These are phyloP conservation scores for Backusella westeae DNA, from an alignment of 192 early-diverging fungal genomes.

Conservation along the genomic window DNA sequence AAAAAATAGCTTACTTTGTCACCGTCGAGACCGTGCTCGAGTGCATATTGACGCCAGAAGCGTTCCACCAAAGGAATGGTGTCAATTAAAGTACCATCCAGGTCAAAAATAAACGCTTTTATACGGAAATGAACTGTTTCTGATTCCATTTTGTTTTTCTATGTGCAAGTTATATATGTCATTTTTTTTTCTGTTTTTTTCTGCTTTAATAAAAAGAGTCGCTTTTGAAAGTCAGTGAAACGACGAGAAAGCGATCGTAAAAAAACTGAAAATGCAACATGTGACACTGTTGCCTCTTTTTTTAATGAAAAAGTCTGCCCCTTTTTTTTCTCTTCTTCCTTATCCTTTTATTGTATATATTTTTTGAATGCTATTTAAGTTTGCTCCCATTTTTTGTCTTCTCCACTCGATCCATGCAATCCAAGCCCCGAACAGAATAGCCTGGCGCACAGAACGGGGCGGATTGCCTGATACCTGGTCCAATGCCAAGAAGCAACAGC, in stretches of 20 bases:
- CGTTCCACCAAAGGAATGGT: slow-evolving; percentile 48
- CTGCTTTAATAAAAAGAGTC: background rate
- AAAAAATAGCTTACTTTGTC: slow-evolving; percentile 25
- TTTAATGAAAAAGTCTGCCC: background rate
- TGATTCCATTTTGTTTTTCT: background rate
- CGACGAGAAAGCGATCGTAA: background rate
- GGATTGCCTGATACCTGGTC: slow-evolving; percentile 11
- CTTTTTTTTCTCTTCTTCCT: background rate
- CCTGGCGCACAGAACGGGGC: background rate
- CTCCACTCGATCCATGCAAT: background rate
- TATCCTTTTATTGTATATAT: background rate
- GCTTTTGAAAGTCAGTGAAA: background rate
- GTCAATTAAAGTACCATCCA: slow-evolving; percentile 53
- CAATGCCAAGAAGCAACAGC: slow-evolving; percentile 34
- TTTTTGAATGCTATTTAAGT: background rate
- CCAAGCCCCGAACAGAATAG: background rate
- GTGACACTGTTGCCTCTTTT: background rate
- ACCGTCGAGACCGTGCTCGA: slow-evolving; percentile 39
- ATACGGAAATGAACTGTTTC: background rate
- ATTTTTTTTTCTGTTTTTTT: background rate
- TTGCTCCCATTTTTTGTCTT: background rate
- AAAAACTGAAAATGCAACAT: background rate
- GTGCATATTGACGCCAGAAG: slow-evolving; percentile 45
- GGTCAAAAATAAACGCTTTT: slow-evolving; percentile 37
- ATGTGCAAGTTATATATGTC: background rate